A percentile compares a stretch with the other conserved stretches of the same genome.
phyloP scores from a whole-genome alignment of 495 filamentous ascomycete species.

The Tuber calosporum region DNA sequence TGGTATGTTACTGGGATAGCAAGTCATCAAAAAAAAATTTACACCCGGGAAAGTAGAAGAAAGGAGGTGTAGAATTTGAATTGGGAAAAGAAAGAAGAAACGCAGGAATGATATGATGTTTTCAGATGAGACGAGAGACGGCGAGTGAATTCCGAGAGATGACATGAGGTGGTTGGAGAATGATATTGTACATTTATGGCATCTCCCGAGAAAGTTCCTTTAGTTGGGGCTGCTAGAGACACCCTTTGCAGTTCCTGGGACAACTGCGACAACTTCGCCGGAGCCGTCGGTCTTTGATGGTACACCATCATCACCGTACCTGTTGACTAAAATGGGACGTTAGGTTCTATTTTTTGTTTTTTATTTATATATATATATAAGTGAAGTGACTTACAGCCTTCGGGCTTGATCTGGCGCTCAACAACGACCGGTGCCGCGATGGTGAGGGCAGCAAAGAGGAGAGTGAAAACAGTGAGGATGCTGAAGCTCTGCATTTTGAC shows the following conservation, averaged over 20 bases:
- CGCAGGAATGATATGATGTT: neutral
- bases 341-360: slow-evolving; percentile 1
- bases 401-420: slow-evolving; percentile 17
- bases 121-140: neutral
- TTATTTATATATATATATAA: too few species aligned
- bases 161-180: neutral
- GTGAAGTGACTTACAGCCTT: slow-evolving; percentile 15
- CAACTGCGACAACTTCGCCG: slow-evolving; percentile 15
- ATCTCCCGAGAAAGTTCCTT: neutral
- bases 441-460: slow-evolving; percentile 25
- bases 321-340: slow-evolving; percentile 18
- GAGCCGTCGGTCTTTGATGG: slow-evolving; percentile 22
- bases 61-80: neutral
- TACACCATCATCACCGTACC: slow-evolving; percentile 24
- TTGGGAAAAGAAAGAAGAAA: neutral
- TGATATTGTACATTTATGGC: slow-evolving; percentile 14
- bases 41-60: neutral
- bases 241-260: slow-evolving; percentile 13
- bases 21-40: neutral
- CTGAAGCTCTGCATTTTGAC: slow-evolving; percentile 24
- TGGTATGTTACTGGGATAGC: slow-evolving; percentile 15
- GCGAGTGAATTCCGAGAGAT: neutral
- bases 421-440: slow-evolving; percentile 22
- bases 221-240: slow-evolving; percentile 5
- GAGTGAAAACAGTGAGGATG: slow-evolving; percentile 25